Base-by-base conservation (phyloP, 257 asterid genomes). In the Ehretia macrophylla region DNA sequence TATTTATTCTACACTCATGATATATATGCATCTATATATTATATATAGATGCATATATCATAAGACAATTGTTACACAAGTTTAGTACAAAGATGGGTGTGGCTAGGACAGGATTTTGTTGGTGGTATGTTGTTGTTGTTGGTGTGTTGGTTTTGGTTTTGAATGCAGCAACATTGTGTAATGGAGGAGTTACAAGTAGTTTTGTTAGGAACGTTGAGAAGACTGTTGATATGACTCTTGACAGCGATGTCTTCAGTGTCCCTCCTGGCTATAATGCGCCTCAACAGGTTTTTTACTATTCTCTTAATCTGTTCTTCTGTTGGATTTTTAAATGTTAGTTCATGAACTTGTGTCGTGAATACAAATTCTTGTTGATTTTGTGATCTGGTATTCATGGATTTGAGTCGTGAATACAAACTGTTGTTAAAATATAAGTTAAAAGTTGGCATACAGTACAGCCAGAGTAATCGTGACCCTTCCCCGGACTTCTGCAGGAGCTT, bases 251-350 rank as follows among this genome's bases (percentile, higher is more conserved):
- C 21, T 91, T 91, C 77, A 39, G 69, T 32, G 79, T 71, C 20
- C 98, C 98, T 72, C 79, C 79, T 32, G 97, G 97, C 72, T 73
- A 82, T 68, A 91, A 91, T 77, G 94, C 95, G 42, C 98, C 98
- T 55, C 96, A 88, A 72, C 98, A 88, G 95, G 97, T 92, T 11
- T 40, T 54, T 35, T n/a, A 4, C 14, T 1, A 17, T 21, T 5
- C 5, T n/a, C 9, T 56, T 49, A 11, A 21, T 16, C 21, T 10
- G n/a, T 35, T 21, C 1, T 20, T 45, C 8, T n/a, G n/a, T 14
- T 55, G 27, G 54, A 40, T 12, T 54, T 62, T 37, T 20, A 13
- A 14, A 35, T 0, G 55, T 14, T 22, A 5, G 52, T 21, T 23
- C 17, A 32, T 23, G n/a, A n/a, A n/a, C n/a, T n/a, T n/a, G n/a